Base-by-base conservation (phyloP, 306 rosid species). In the Coriaria nepalensis region DNA sequence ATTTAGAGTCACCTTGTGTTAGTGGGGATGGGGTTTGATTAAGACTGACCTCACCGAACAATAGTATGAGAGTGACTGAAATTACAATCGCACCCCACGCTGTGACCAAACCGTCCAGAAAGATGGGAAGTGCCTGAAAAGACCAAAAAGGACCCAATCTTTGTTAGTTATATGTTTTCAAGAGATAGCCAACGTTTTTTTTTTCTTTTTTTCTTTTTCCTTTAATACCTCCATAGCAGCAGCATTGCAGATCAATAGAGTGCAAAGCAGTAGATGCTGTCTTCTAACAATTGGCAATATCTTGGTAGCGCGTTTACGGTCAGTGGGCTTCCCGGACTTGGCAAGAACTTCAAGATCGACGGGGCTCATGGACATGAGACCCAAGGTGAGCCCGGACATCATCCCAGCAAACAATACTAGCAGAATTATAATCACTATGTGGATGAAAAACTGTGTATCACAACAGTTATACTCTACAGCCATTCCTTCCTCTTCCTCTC, bases 341-440 rank as follows among this genome's bases (percentile, higher is more conserved):
- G 77, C 86, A 8, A 84, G 90, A 36, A 84, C 94, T 68, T 80
- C 90, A 52, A 84, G 85, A 57, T 84, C 94, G 53, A 84, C 94
- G 10, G 80, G 82, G 55, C 90, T 80, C 70, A 84, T 42, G 35
- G 90, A 84, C 94, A 84, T 80, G 54, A 84, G 94, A 5, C 92
- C 94, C 50, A 84, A 62, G 9, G 92, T 80, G 32, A 84, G 90
- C 4, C 94, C 94, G 43, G 92, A 84, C 94, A 84, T 77, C 66
- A 75, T 6, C 14, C 94, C 94, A 45, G 94, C 86, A 45, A 84
- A 80, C 44, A 80, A 0, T 49, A 84, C 94, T 45, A 84, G 73
- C 7, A 72, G 9, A 14, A 49, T 37, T 13, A 74, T 57, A 6
- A 66, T 11, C n/a, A 47, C 5, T 4, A 84, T 47, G 12, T 54